Evolutionary conservation across 2,329 filamentous ascomycete species (phyloP).

Genomic region (Helminthosporium solani): DNA sequence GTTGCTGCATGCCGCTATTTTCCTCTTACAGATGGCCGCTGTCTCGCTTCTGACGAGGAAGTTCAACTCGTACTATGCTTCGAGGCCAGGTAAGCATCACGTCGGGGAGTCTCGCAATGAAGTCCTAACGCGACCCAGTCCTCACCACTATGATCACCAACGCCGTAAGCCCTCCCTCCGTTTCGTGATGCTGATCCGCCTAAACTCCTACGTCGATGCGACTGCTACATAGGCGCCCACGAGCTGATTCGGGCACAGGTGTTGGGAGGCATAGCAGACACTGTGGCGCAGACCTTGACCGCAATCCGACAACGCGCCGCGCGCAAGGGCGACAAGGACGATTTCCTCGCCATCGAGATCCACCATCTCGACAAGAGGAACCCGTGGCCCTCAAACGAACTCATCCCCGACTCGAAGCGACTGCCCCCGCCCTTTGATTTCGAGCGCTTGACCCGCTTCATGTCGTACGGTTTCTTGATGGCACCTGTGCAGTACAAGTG

Average conservation of each 20-base stretch:
- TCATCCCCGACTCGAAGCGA: conserved; percentile 62
- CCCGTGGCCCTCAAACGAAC: conserved; percentile 63
- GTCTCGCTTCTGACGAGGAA: conserved; percentile 77
- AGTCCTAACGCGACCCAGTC: conserved; percentile 54
- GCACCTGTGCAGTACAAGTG: conserved; percentile 93
- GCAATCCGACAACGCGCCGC: conserved; percentile 69
- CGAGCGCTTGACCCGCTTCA: conserved; percentile 89
- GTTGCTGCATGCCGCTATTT: conserved; percentile 78
- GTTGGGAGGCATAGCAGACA: conserved; percentile 92
- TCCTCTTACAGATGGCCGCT: conserved; percentile 85
- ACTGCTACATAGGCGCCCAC: no score
- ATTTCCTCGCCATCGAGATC: conserved; percentile 81
- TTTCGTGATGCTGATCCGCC: neutral
- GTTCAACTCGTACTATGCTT: conserved; percentile 93
- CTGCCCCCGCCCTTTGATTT: conserved; percentile 90
- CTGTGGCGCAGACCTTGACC: conserved; percentile 89
- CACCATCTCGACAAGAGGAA: conserved; percentile 83
- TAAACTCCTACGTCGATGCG: no score
- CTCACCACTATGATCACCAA: conserved; percentile 99
- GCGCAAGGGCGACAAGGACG: conserved; percentile 66
- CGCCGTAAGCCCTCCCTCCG: conserved; percentile 60
- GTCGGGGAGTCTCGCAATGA: neutral
- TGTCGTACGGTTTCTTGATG: conserved; percentile 97
- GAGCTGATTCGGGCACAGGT: conserved; percentile 42
- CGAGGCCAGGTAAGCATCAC: conserved; percentile 69